phyloP scores from a whole-genome alignment of 495 filamentous ascomycete species.

The Penicillium cinerascens region DNA sequence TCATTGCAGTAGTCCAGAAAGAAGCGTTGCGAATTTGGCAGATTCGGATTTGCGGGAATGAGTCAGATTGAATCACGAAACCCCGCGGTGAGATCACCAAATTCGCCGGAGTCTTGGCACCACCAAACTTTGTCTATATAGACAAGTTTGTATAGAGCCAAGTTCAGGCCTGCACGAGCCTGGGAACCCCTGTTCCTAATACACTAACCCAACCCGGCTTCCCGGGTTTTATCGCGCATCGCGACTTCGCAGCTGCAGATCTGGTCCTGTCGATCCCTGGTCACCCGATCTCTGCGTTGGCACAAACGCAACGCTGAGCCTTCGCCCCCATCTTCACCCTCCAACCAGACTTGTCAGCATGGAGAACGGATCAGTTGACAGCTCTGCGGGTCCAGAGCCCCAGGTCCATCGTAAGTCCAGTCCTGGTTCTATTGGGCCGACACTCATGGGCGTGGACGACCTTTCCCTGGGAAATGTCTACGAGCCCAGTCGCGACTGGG shows the following conservation, averaged over 20 bases:
- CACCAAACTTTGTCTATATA: neutral
- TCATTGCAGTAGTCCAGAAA: neutral
- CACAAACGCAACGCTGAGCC: slow-evolving; percentile 24
- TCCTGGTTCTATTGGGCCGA: slow-evolving; percentile 4
- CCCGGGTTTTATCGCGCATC: slow-evolving; percentile 15
- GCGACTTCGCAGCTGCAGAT: slow-evolving; percentile 21
- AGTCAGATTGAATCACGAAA: slow-evolving; percentile 21
- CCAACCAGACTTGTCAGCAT: slow-evolving; percentile 12
- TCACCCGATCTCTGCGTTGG: slow-evolving; percentile 46
- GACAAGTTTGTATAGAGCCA: neutral
- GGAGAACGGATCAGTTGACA: slow-evolving; percentile 25
- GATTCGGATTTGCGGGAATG: neutral
- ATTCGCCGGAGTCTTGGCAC: slow-evolving; percentile 11
- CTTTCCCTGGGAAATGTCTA: neutral
- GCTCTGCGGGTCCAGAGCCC: slow-evolving; percentile 20
- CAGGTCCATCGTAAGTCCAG: slow-evolving; percentile 20
- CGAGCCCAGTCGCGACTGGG: neutral
- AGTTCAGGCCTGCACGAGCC: neutral
- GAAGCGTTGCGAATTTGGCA: too few species aligned
- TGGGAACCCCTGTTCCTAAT: slow-evolving; percentile 2
- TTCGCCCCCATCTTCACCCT: neutral
- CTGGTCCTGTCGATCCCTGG: slow-evolving; percentile 36
- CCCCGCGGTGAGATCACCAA: slow-evolving; percentile 5
- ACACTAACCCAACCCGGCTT: neutral
- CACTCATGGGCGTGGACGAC: neutral